Conservation (phyloP, 2,329 filamentous ascomycete genomes). For the Penicillium rolfsii region DNA sequence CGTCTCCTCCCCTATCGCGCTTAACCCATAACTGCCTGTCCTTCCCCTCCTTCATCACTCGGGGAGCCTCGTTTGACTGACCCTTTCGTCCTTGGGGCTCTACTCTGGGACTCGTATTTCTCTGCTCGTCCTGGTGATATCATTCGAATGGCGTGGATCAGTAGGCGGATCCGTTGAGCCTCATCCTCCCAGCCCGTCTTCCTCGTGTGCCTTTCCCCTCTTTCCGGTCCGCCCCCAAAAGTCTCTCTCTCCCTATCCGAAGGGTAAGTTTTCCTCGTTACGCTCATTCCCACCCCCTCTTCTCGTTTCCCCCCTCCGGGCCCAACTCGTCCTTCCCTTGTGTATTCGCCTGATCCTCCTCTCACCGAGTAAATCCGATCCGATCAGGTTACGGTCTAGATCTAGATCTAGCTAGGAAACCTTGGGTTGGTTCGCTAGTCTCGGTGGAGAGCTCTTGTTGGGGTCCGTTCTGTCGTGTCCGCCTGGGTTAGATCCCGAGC, state of each 20-base stretch:
- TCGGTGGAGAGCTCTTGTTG: slow-evolving; percentile 4
- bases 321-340: background rate
- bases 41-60: background rate
- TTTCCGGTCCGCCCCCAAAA: background rate
- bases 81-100: background rate
- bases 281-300: slow-evolving; percentile 28
- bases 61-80: background rate
- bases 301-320: slow-evolving; percentile 15
- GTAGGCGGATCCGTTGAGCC: slow-evolving; percentile 6
- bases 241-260: background rate
- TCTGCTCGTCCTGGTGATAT: background rate
- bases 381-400: background rate
- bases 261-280: slow-evolving; percentile 25
- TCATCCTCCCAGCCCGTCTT: slow-evolving; percentile 12
- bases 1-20: background rate
- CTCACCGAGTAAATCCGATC: background rate
- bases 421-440: background rate
- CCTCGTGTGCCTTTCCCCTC: slow-evolving; percentile 30
- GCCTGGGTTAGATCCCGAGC: slow-evolving; percentile 6
- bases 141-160: slow-evolving; percentile 13
- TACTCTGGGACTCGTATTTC: background rate
- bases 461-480: slow-evolving; percentile 3
- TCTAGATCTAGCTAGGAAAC: background rate
- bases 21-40: background rate
- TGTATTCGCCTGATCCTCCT: background rate